phyloP scores from a whole-genome alignment of 2,329 filamentous ascomycete genomes.

The Pseudogymnoascus sp. region DNA sequence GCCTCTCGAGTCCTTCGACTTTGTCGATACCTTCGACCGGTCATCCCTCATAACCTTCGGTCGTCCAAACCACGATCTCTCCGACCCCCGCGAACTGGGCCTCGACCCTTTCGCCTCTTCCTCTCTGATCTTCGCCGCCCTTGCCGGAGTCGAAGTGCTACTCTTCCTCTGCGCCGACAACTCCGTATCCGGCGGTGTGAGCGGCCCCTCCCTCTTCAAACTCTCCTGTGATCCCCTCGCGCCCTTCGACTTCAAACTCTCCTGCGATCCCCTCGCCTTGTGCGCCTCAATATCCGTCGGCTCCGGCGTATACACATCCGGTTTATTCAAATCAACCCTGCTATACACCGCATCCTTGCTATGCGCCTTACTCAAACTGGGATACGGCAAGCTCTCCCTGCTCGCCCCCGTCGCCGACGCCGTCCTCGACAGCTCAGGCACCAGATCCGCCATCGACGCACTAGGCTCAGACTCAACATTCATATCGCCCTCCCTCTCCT shows the following conservation, averaged over 20 bases:
- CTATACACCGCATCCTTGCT: conserved; percentile 77
- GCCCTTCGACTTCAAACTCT: conserved; percentile 35
- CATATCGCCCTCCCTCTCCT: conserved; percentile 10
- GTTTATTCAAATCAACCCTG: conserved; percentile 23
- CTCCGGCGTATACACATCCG: conserved; percentile 53
- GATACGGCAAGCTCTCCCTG: conserved; percentile 53
- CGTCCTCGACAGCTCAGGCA: conserved; percentile 36
- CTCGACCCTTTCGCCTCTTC: conserved; percentile 29
- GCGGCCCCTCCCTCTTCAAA: conserved; percentile 42
- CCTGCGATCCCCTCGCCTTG: conserved; percentile 39
- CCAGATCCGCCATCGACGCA: conserved; percentile 37
- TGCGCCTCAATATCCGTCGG: conserved; percentile 57
- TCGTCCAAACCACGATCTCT: conserved; percentile 31
- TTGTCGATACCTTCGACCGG: conserved; percentile 42
- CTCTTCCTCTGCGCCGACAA: conserved; percentile 36
- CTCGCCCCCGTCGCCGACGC: conserved; percentile 25
- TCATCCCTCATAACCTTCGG: conserved; percentile 32
- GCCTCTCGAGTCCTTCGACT: conserved; percentile 48
- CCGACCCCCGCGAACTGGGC: conserved; percentile 38
- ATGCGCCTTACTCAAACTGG: conserved; percentile 79
- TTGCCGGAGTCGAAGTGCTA: conserved; percentile 22
- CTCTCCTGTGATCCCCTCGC: conserved; percentile 22
- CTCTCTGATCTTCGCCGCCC: conserved; percentile 31
- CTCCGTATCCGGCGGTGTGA: conserved; percentile 56
- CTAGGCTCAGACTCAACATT: conserved; percentile 17